Conservation (phyloP, 2,329 filamentous ascomycete species). For the Xylaria arbuscula region DNA sequence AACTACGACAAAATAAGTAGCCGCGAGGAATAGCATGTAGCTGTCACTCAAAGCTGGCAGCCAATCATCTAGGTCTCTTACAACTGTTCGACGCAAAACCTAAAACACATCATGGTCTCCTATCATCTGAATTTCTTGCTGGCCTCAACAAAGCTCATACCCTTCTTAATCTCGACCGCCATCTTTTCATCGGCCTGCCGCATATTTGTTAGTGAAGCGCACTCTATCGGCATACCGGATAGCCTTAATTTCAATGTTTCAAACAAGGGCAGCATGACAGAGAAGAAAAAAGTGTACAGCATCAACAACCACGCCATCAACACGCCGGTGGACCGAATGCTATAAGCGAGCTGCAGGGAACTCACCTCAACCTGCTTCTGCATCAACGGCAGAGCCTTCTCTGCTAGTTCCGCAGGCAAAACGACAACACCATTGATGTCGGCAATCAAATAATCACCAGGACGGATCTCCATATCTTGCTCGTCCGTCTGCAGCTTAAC, state of each 20-base stretch:
- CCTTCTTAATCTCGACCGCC: slow-evolving; percentile 54
- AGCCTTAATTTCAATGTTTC: background rate
- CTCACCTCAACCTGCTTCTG: slow-evolving; percentile 52
- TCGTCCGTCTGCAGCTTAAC: slow-evolving; percentile 54
- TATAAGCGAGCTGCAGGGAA: background rate
- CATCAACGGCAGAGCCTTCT: slow-evolving; percentile 56
- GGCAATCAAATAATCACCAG: slow-evolving; percentile 59
- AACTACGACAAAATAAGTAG: no score
- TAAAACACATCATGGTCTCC: background rate
- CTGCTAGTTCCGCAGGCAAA: slow-evolving; percentile 54
- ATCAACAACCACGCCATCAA: no score
- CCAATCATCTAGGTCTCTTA: no score
- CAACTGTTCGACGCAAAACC: background rate
- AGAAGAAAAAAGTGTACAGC: background rate
- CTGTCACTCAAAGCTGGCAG: background rate
- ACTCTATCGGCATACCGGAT: background rate
- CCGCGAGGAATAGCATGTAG: background rate
- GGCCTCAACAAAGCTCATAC: slow-evolving; percentile 58
- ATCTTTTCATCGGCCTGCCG: slow-evolving; percentile 54
- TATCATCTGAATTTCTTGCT: slow-evolving; percentile 55
- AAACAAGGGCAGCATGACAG: background rate
- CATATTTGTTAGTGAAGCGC: slow-evolving; percentile 16
- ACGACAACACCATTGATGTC: slow-evolving; percentile 61
- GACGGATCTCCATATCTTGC: slow-evolving; percentile 54
- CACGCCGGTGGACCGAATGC: no score